Conservation (phyloP, 495 filamentous ascomycete species). For the Annulohypoxylon moriforme region DNA sequence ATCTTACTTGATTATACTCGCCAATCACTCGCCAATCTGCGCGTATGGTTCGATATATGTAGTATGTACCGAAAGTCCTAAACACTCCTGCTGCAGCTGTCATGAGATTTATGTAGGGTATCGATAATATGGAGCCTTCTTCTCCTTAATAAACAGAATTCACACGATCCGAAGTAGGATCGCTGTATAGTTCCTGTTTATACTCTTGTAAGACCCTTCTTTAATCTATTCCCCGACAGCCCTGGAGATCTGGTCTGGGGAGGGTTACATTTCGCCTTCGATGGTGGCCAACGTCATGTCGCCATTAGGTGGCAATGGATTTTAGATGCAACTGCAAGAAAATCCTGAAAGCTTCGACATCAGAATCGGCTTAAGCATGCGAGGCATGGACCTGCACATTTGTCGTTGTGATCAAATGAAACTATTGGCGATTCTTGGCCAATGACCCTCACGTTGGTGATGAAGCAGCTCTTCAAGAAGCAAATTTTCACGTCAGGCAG, state of each 20-base stretch:
- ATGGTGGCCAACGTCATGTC: constrained; percentile 38
- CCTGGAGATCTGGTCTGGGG: constrained; percentile 20
- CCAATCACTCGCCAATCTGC: background rate
- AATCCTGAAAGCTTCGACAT: constrained; percentile 22
- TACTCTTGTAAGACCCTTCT: constrained; percentile 20
- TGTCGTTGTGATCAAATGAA: constrained; percentile 1
- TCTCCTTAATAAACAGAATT: background rate
- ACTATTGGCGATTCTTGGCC: background rate
- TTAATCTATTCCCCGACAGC: constrained; percentile 32
- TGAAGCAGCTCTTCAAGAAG: background rate
- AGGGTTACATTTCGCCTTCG: constrained; percentile 41
- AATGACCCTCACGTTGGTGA: background rate
- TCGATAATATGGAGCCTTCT: background rate
- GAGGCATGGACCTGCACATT: constrained; percentile 5
- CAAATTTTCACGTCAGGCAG: constrained; percentile 19
- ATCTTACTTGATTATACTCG: constrained; percentile 1
- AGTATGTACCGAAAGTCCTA: background rate
- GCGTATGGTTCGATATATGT: constrained; percentile 13
- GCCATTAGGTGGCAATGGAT: constrained; percentile 24
- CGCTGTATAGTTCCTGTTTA: constrained; percentile 24
- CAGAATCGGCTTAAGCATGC: constrained; percentile 15
- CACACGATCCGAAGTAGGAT: constrained; percentile 17
- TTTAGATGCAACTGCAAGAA: constrained; percentile 27
- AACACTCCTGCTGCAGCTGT: background rate
- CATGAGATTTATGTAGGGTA: constrained; percentile 20